These are phyloP conservation scores for Yamagishiella unicocca DNA, from an alignment of 139 green algal species.

Conservation along the genomic window DNA sequence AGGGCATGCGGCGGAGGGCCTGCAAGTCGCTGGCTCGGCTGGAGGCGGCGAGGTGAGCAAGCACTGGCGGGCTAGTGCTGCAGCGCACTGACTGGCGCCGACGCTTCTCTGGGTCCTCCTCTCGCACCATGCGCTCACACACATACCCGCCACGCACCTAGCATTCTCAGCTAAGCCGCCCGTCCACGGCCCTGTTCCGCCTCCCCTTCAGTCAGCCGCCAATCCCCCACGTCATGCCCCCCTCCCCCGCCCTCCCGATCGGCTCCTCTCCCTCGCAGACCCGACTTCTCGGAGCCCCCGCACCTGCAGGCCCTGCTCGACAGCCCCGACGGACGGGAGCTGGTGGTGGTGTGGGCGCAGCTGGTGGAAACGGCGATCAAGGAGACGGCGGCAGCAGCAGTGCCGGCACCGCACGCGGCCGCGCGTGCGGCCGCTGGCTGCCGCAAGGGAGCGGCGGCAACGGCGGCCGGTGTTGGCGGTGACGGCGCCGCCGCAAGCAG, in stretches of 20 bases:
- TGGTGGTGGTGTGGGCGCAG: conserved; percentile 34
- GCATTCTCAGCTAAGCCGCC: no score
- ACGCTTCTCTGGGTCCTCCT: no score
- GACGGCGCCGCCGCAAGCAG: neutral
- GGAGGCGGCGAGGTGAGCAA: conserved; percentile 43
- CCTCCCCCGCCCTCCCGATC: neutral
- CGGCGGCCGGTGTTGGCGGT: conserved; percentile 11
- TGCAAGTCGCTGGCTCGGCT: conserved; percentile 53
- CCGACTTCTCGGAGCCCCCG: conserved; percentile 19
- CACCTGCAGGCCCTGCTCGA: conserved; percentile 11
- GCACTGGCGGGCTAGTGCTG: no score
- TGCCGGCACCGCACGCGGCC: neutral
- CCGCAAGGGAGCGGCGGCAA: neutral
- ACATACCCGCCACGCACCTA: no score
- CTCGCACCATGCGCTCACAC: no score
- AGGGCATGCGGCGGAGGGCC: conserved; percentile 58
- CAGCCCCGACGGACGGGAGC: conserved; percentile 19
- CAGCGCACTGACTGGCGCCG: no score
- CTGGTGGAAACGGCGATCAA: neutral
- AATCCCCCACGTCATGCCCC: neutral
- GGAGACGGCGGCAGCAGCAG: conserved; percentile 8
- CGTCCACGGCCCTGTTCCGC: no score
- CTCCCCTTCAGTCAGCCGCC: no score
- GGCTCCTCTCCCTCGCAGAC: neutral
- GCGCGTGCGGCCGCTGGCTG: neutral